Base-by-base conservation (phyloP, 805 yeast species). In the Starmerella bacillaris region DNA sequence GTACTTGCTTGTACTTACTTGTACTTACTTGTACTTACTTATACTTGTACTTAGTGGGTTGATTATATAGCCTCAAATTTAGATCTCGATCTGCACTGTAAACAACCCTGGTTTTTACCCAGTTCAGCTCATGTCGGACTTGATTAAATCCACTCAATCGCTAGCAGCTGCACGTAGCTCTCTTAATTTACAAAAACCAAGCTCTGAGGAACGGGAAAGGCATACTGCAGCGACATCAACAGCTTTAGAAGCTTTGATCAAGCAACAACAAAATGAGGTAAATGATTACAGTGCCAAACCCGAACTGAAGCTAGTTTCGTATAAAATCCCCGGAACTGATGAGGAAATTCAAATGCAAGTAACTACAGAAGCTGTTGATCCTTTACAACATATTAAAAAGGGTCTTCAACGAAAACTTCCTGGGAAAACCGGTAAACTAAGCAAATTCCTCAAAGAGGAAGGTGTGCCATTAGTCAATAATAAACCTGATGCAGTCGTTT, bases 161-260 rank as follows among this genome's bases (percentile, higher is more conserved):
- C n/a, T n/a, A n/a, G n/a, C n/a, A n/a, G n/a, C n/a, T n/a, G n/a
- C n/a, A n/a, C n/a, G n/a, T n/a, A n/a, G n/a, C n/a, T n/a, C n/a
- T n/a, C n/a, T n/a, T n/a, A n/a, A n/a, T n/a, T n/a, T 68, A 4
- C 62, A 68, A 3, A 45, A 54, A 21, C 74, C 74, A 0, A 49
- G 64, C 1, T 63, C 63, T 26, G 67, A 62, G 14, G 64, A 64
- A 16, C 54, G 72, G 4, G 51, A 49, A 11, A 58, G 51, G 4
- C 65, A 74, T 9, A 60, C 74, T 1, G 56, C 61, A 5, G 64
- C 64, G 33, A 82, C 94, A 0, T 63, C 60, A 49, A 57, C 51
- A 1, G 72, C 75, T 0, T 57, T 82, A 3, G 67, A 68, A 19
- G 56, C 55, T 19, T 55, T 78, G 0, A 41, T 79, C 29, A 11